phyloP scores from a whole-genome alignment of 192 early-diverging fungal genomes.

The Gonapodya sp. region DNA sequence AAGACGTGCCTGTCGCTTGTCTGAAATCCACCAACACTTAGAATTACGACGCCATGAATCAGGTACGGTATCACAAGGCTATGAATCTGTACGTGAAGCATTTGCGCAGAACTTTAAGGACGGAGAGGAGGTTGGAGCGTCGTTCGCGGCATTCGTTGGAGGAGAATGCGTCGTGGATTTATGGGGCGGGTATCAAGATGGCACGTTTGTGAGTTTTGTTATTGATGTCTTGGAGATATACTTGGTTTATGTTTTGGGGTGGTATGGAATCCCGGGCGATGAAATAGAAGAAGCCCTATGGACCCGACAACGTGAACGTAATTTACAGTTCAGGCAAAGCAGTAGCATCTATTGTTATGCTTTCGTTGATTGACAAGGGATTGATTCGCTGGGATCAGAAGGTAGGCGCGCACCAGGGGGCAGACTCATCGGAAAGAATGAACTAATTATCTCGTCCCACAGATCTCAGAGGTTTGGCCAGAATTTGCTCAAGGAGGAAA shows the following conservation, averaged over 20 bases:
- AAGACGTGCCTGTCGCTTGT: no score
- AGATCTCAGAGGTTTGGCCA: conserved; percentile 59
- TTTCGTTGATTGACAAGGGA: conserved; percentile 46
- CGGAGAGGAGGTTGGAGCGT: conserved; percentile 37
- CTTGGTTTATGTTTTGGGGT: no score
- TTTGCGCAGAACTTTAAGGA: conserved; percentile 32
- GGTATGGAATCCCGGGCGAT: not conserved
- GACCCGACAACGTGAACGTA: not conserved
- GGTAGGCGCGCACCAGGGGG: no score
- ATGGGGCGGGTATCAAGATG: conserved; percentile 47
- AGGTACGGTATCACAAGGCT: conserved; percentile 26
- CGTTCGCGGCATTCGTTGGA: conserved; percentile 31
- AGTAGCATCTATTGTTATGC: conserved; percentile 34
- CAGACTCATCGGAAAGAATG: no score
- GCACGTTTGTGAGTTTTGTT: not conserved
- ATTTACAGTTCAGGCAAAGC: conserved; percentile 6
- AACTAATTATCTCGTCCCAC: no score
- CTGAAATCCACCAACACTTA: no score
- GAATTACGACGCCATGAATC: no score
- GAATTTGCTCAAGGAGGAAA: conserved; percentile 65
- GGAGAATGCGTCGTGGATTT: conserved; percentile 50
- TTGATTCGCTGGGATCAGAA: conserved; percentile 34
- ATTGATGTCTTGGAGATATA: not conserved
- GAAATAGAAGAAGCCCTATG: not conserved
- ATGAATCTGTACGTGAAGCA: conserved; percentile 22